These are phyloP conservation scores for Trichophyton schoenleinii DNA, from an alignment of 2,329 filamentous ascomycete species.

Conservation along the genomic window DNA sequence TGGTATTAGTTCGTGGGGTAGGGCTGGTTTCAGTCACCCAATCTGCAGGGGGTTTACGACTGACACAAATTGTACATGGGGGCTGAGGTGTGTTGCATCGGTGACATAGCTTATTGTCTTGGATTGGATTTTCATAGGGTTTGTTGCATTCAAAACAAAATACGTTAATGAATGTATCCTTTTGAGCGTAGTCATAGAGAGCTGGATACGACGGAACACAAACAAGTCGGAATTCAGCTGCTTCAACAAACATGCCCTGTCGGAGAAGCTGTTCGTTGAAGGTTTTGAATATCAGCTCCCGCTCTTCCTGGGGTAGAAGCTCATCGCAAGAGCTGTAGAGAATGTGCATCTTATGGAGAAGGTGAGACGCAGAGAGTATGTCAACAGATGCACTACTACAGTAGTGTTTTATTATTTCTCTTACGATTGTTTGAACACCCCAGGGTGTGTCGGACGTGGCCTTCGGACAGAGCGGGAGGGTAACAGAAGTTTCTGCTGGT, in stretches of 20 bases:
- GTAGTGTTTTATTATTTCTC: constrained; percentile 30
- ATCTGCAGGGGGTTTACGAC: constrained; percentile 29
- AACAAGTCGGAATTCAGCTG: constrained; percentile 44
- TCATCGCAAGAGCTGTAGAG: constrained; percentile 28
- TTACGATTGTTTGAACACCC: constrained; percentile 28
- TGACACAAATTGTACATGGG: constrained; percentile 32
- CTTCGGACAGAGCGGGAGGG: constrained; percentile 24
- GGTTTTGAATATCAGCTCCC: constrained; percentile 43
- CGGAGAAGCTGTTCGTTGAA: constrained; percentile 45
- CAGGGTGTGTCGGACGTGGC: constrained; percentile 26
- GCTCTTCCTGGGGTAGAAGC: constrained; percentile 34
- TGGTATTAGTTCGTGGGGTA: background rate
- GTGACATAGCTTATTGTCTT: constrained; percentile 40
- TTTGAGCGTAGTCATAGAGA: constrained; percentile 45
- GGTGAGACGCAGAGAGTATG: constrained; percentile 30
- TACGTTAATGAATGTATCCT: constrained; percentile 43
- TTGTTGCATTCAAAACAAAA: constrained; percentile 46
- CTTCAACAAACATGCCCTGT: constrained; percentile 34
- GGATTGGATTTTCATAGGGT: constrained; percentile 40
- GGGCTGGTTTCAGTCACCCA: constrained; percentile 23
- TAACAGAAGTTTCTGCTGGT: constrained; percentile 5
- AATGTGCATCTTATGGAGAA: constrained; percentile 30
- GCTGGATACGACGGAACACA: constrained; percentile 43
- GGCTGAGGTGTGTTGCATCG: constrained; percentile 34
- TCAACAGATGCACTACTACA: constrained; percentile 28